Percentiles rank a stretch among this genome's conserved stretches.
Conservation (phyloP, 768 basidiomycete genomes). For the Boletus subcaerulescens region DNA sequence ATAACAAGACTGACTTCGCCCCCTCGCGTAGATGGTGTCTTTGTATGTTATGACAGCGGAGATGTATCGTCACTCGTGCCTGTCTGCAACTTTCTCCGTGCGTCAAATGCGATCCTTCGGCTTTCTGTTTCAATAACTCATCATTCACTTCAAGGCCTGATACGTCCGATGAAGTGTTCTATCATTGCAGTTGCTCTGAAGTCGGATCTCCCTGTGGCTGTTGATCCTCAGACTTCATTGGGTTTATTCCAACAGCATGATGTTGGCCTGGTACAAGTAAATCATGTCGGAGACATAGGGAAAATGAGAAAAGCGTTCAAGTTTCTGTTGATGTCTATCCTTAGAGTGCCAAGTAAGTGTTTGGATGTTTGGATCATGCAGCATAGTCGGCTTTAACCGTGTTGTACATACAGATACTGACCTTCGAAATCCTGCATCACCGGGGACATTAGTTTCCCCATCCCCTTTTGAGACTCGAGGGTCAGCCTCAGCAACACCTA, state of each 20-base stretch:
- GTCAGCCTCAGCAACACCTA: slow-evolving; percentile 52
- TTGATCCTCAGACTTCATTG: slow-evolving; percentile 55
- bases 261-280: slow-evolving; percentile 76
- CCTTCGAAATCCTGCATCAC: slow-evolving; percentile 72
- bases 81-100: slow-evolving; percentile 69
- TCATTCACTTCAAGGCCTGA: slow-evolving; percentile 45
- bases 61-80: slow-evolving; percentile 59
- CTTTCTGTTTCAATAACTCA: slow-evolving; percentile 9
- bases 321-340: slow-evolving; percentile 67
- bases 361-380: neutral
- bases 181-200: slow-evolving; percentile 86
- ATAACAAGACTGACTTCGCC: slow-evolving; percentile 53
- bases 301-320: slow-evolving; percentile 76
- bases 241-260: slow-evolving; percentile 58
- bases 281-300: slow-evolving; percentile 51
- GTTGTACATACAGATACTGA: slow-evolving; percentile 35
- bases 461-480: slow-evolving; percentile 53
- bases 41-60: slow-evolving; percentile 84
- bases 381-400: slow-evolving; percentile 9
- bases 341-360: slow-evolving; percentile 43
- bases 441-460: slow-evolving; percentile 49
- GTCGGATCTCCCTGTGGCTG: slow-evolving; percentile 58
- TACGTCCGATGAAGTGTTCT: slow-evolving; percentile 55
- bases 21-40: slow-evolving; percentile 68
- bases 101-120: slow-evolving; percentile 31